Evolutionary conservation across 345 rosid genomes (phyloP).

Genomic region (Crucihimalaya himalaica): DNA sequence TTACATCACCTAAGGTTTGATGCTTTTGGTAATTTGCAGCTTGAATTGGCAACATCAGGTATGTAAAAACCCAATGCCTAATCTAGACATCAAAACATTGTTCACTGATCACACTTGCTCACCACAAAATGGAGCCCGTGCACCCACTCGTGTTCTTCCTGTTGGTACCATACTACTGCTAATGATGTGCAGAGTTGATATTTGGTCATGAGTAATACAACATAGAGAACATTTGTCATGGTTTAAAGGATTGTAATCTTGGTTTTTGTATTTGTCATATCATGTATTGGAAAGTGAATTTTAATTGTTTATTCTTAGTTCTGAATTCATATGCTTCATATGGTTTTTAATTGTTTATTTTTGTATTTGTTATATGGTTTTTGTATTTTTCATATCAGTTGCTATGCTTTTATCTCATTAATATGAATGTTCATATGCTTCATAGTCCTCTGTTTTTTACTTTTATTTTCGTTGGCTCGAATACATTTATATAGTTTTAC

Average conservation of each 20-base stretch:
- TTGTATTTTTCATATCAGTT: too few relatives aligned
- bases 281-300: neutral
- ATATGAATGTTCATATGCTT: too few relatives aligned
- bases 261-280: neutral
- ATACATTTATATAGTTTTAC: too few relatives aligned
- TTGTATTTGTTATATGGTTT: too few relatives aligned
- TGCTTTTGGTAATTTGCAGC: conserved; percentile 45
- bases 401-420: too few relatives aligned
- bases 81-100: conserved; percentile 83
- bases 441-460: too few relatives aligned
- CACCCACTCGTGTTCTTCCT: conserved; percentile 58
- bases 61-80: conserved; percentile 81
- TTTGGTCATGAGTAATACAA: neutral
- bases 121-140: conserved; percentile 73
- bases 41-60: conserved; percentile 94
- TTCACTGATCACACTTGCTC: conserved; percentile 72
- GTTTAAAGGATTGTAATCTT: conserved; percentile 1
- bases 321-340: too few relatives aligned
- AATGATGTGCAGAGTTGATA: conserved; percentile 47
- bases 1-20: conserved; percentile 4
- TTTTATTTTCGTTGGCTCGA: too few relatives aligned
- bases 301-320: neutral
- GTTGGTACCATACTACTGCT: conserved; percentile 57
- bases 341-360: too few relatives aligned
- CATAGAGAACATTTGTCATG: neutral